A percentile compares a stretch with the other conserved stretches of the same genome.
These are phyloP conservation scores for Entomophthora muscae DNA, from an alignment of 371 early-diverging fungal genomes.

Conservation along the genomic window DNA sequence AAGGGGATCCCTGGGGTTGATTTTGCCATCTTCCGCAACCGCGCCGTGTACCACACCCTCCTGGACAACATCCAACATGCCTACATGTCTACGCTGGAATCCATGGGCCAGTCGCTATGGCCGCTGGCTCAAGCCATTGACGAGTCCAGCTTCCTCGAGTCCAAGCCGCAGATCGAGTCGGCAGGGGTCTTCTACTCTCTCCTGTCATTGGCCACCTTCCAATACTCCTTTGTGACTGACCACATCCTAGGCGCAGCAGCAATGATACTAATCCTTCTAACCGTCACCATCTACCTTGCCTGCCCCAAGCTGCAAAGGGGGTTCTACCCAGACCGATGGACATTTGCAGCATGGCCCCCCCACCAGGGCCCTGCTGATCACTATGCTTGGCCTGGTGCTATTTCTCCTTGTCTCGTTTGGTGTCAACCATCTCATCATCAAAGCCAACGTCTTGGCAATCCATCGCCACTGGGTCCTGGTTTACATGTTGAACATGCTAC, in stretches of 20 bases:
- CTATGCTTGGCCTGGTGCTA: not conserved
- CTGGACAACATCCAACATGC: constrained; percentile 26
- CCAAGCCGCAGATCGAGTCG: not conserved
- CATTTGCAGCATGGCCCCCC: not conserved
- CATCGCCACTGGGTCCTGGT: not conserved
- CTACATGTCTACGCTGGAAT: not conserved
- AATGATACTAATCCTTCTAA: not conserved
- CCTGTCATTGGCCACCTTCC: not conserved
- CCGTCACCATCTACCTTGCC: not conserved
- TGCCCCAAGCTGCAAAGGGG: not conserved
- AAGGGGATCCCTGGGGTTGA: constrained; percentile 50
- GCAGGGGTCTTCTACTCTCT: not conserved
- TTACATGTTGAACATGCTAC: not conserved
- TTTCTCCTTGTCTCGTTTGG: not conserved
- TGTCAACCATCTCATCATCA: not conserved
- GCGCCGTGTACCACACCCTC: constrained; percentile 52
- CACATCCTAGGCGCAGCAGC: not conserved
- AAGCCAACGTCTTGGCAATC: not conserved
- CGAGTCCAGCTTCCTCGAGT: not conserved
- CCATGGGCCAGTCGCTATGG: not conserved
- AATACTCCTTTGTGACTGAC: not conserved
- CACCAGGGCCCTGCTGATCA: not conserved
- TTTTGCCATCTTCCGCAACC: constrained; percentile 45
- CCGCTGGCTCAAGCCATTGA: not conserved
- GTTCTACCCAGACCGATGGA: not conserved